These are phyloP conservation scores for Colletotrichum sp. DNA, from an alignment of 2,329 filamentous ascomycete genomes.

Conservation along the genomic window DNA sequence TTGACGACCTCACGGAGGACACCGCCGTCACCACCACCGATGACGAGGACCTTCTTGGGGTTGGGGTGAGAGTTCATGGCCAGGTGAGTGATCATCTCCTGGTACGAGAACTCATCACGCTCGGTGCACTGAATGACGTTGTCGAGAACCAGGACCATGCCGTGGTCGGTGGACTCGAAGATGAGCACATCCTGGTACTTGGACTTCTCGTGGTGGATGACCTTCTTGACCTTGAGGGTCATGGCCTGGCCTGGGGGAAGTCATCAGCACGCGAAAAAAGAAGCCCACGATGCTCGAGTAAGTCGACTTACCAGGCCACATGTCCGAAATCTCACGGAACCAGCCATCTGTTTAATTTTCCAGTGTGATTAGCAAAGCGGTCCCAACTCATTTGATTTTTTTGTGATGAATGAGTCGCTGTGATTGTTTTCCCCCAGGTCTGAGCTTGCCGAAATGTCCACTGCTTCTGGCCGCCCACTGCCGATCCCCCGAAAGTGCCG, in stretches of 20 bases:
- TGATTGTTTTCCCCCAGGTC: background rate
- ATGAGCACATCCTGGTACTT: slow-evolving; percentile 99
- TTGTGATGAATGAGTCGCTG: background rate
- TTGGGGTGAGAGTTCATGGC: slow-evolving; percentile 98
- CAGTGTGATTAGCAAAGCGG: background rate
- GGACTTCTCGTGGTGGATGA: slow-evolving; percentile 99
- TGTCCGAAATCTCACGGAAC: slow-evolving; percentile 98
- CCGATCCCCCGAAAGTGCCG: background rate
- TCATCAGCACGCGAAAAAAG: background rate
- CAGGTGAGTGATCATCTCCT: slow-evolving; percentile 99
- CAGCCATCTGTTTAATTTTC: slow-evolving; percentile 78
- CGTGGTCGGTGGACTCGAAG: slow-evolving; percentile 97
- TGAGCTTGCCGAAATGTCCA: background rate
- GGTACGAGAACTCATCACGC: slow-evolving; percentile 98
- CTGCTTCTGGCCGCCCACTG: background rate
- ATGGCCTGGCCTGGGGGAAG: slow-evolving; percentile 83
- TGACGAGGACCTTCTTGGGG: slow-evolving; percentile 98
- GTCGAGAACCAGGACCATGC: slow-evolving; percentile 94
- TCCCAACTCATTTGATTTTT: background rate
- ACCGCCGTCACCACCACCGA: slow-evolving; percentile 95
- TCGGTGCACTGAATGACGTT: slow-evolving; percentile 99
- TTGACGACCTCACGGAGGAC: slow-evolving; percentile 99
- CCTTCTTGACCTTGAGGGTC: slow-evolving; percentile 96
- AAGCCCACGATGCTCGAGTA: background rate
- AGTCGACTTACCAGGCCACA: slow-evolving; percentile 79